phyloP scores from a whole-genome alignment of 306 rosid species.

The Medicago lupulina region DNA sequence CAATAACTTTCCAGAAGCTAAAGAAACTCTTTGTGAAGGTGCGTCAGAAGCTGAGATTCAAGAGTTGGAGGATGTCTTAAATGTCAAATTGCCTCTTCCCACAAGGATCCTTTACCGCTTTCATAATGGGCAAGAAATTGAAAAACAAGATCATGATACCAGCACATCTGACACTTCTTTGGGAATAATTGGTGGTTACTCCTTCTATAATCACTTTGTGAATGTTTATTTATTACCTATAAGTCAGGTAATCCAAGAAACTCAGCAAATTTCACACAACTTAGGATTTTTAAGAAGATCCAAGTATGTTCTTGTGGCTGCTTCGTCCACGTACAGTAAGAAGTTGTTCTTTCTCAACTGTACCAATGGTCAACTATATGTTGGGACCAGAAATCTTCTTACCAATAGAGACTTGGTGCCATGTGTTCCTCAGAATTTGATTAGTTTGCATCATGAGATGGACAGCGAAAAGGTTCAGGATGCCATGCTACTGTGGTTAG shows the following conservation, averaged over 20 bases:
- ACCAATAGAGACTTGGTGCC: conserved; percentile 69
- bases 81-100: conserved; percentile 81
- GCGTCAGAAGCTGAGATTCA: conserved; percentile 76
- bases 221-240: conserved; percentile 77
- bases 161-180: conserved; percentile 49
- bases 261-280: conserved; percentile 40
- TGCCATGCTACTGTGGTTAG: conserved; percentile 90
- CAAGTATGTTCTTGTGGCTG: conserved; percentile 69
- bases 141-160: conserved; percentile 24
- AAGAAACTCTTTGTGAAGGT: conserved; percentile 70
- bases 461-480: conserved; percentile 65
- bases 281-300: conserved; percentile 51
- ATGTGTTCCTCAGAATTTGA: conserved; percentile 72
- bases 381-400: conserved; percentile 66
- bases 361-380: conserved; percentile 68
- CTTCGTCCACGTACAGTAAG: conserved; percentile 50
- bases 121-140: conserved; percentile 78
- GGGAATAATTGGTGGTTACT: conserved; percentile 92
- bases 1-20: conserved; percentile 69
- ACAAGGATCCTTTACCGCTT: conserved; percentile 83
- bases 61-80: conserved; percentile 56
- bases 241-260: conserved; percentile 50
- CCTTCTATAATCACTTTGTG: conserved; percentile 58
- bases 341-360: conserved; percentile 85
- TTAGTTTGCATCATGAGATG: conserved; percentile 54